Percentiles rank a stretch among this genome's conserved stretches.
Evolutionary conservation across 805 yeast genomes (phyloP).

Genomic region (Vanderwaltozyma tropicalis): DNA sequence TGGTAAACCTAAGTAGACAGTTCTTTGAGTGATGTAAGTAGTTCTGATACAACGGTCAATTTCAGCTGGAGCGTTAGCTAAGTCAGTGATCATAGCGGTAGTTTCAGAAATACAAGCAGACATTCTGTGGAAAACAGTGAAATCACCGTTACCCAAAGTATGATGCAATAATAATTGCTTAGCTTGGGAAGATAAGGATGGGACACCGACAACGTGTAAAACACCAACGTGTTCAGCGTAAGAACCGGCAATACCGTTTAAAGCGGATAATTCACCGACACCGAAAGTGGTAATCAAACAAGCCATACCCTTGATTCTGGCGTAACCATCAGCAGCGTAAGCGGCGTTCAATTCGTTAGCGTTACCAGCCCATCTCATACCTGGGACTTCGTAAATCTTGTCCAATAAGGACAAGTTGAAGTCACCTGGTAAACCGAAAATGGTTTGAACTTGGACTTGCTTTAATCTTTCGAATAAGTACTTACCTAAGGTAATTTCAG

Average conservation of each 20-base stretch:
- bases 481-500: conserved; percentile 57
- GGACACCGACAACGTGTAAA: conserved; percentile 79
- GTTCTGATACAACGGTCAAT: conserved; percentile 67
- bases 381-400: conserved; percentile 62
- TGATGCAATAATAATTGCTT: conserved; percentile 68
- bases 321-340: conserved; percentile 75
- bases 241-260: conserved; percentile 81
- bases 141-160: conserved; percentile 77
- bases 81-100: conserved; percentile 52
- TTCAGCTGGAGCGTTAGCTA: conserved; percentile 53
- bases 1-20: conserved; percentile 75
- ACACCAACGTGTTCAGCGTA: conserved; percentile 85
- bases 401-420: conserved; percentile 65
- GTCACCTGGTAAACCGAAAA: conserved; percentile 78
- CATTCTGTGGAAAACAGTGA: conserved; percentile 71
- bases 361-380: conserved; percentile 82
- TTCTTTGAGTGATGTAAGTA: conserved; percentile 64
- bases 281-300: conserved; percentile 79
- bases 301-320: conserved; percentile 67
- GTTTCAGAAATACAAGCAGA: conserved; percentile 61
- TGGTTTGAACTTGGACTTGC: conserved; percentile 60
- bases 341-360: conserved; percentile 87
- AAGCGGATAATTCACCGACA: conserved; percentile 78
- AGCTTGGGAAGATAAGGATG: conserved; percentile 63
- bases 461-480: conserved; percentile 69